A percentile compares a stretch with the other conserved stretches of the same genome.
phyloP scores from a whole-genome alignment of 2,329 filamentous ascomycete genomes.

The Ceratocystis huliohia region DNA sequence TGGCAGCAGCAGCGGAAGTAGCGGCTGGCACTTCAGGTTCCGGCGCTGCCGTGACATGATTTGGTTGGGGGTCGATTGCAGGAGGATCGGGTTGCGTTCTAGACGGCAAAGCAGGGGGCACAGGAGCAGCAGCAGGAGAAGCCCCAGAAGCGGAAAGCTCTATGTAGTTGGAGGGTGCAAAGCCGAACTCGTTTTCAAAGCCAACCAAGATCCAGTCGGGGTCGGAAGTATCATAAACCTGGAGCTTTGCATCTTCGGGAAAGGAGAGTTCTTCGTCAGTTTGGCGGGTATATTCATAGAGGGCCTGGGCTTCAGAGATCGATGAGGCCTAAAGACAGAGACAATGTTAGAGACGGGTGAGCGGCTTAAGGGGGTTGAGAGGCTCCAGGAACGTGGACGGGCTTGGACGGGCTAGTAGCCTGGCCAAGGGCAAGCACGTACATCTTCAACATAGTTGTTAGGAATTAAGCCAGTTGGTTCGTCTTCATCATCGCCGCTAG shows the following conservation, averaged over 20 bases:
- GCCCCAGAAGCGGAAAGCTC: conserved; percentile 45
- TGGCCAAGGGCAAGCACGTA: conserved; percentile 29
- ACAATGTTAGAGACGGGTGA: conserved; percentile 7
- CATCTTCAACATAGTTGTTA: conserved; percentile 90
- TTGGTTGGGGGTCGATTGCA: conserved; percentile 26
- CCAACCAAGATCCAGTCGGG: conserved; percentile 95
- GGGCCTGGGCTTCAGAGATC: conserved; percentile 56
- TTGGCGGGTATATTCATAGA: conserved; percentile 96
- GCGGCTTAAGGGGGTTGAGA: neutral
- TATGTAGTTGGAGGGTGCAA: conserved; percentile 93
- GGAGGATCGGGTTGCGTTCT: conserved; percentile 30
- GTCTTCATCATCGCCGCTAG: conserved; percentile 69
- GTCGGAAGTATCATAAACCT: conserved; percentile 81
- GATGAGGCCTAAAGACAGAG: conserved; percentile 40
- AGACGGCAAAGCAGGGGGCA: conserved; percentile 34
- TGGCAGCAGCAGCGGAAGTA: conserved; percentile 39
- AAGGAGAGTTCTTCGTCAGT: conserved; percentile 98
- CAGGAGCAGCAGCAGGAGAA: conserved; percentile 25
- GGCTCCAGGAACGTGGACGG: neutral
- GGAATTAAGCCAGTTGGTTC: conserved; percentile 84
- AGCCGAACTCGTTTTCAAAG: conserved; percentile 73
- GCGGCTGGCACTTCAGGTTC: conserved; percentile 22
- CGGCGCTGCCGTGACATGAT: conserved; percentile 16
- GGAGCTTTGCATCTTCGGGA: conserved; percentile 68
- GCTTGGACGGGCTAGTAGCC: neutral